These are phyloP conservation scores for Sinapis alba DNA, from an alignment of 441 rosid genomes.

Conservation along the genomic window DNA sequence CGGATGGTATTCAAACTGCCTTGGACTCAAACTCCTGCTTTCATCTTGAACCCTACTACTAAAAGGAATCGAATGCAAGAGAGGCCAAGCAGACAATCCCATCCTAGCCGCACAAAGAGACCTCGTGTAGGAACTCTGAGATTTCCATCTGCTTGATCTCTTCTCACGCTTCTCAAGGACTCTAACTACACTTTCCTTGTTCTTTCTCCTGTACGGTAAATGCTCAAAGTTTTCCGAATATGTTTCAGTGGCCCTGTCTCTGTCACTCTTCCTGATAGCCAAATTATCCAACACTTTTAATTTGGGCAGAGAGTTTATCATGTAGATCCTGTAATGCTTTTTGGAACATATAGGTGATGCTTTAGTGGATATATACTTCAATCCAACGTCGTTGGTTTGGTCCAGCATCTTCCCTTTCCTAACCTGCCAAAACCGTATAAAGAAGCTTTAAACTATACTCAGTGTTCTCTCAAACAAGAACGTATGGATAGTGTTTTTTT, in stretches of 20 bases:
- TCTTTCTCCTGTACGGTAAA: conserved; percentile 72
- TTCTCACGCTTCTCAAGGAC: conserved; percentile 77
- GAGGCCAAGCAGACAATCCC: conserved; percentile 83
- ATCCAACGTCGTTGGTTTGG: conserved; percentile 50
- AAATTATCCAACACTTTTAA: conserved; percentile 76
- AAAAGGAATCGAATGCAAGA: conserved; percentile 63
- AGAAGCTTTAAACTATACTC: neutral
- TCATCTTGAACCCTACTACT: conserved; percentile 40
- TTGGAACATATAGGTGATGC: conserved; percentile 92
- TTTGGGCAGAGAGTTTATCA: conserved; percentile 78
- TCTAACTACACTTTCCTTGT: conserved; percentile 69
- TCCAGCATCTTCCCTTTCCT: conserved; percentile 37
- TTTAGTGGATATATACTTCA: conserved; percentile 59
- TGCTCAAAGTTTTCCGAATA: conserved; percentile 70
- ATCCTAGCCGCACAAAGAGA: conserved; percentile 91
- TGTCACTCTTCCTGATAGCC: conserved; percentile 68
- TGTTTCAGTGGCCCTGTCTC: conserved; percentile 61
- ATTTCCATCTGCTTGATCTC: conserved; percentile 54
- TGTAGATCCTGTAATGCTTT: conserved; percentile 84
- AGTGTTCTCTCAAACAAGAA: neutral
- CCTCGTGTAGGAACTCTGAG: conserved; percentile 59
- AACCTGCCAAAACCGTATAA: conserved; percentile 51
- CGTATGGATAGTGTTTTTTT: conserved; percentile 1
- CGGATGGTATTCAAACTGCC: conserved; percentile 97
- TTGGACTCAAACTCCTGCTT: conserved; percentile 63